A percentile compares a stretch with the other conserved stretches of the same genome.
These are phyloP conservation scores for Heterobasidion occidentale DNA, from an alignment of 1,284 basidiomycete genomes.

Conservation along the genomic window DNA sequence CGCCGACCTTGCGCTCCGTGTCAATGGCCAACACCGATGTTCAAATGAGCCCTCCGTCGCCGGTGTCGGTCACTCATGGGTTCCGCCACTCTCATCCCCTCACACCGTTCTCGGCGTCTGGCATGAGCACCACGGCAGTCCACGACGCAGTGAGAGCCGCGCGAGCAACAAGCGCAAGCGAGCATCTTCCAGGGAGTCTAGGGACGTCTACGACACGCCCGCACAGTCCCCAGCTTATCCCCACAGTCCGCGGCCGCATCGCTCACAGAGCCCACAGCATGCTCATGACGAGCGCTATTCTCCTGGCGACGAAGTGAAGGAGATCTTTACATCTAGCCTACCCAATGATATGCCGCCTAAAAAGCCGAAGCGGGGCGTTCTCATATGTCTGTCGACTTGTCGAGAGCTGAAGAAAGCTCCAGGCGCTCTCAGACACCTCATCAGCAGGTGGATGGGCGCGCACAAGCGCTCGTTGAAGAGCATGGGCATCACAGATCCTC, in stretches of 20 bases:
- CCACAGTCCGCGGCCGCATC: neutral
- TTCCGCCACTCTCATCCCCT: neutral
- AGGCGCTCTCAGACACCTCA: neutral
- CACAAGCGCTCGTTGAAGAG: neutral
- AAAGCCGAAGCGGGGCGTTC: neutral
- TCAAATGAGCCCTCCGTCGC: neutral
- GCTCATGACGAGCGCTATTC: neutral
- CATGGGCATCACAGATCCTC: neutral
- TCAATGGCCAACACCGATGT: neutral
- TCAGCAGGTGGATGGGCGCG: neutral
- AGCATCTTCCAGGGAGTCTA: neutral
- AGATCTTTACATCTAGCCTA: neutral
- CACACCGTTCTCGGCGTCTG: neutral
- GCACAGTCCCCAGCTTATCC: neutral
- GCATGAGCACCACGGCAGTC: neutral
- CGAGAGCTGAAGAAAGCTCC: neutral
- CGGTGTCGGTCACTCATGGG: neutral
- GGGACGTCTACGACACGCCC: neutral
- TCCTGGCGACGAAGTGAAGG: neutral
- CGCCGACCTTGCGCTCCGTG: too few species aligned
- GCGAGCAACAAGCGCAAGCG: conserved; percentile 9
- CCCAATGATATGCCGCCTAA: neutral
- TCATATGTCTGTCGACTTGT: neutral
- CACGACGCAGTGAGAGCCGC: neutral
- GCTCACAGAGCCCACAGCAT: neutral